Evolutionary conservation across 139 green algal genomes (phyloP).

Genomic region (Haematococcus sp.): DNA sequence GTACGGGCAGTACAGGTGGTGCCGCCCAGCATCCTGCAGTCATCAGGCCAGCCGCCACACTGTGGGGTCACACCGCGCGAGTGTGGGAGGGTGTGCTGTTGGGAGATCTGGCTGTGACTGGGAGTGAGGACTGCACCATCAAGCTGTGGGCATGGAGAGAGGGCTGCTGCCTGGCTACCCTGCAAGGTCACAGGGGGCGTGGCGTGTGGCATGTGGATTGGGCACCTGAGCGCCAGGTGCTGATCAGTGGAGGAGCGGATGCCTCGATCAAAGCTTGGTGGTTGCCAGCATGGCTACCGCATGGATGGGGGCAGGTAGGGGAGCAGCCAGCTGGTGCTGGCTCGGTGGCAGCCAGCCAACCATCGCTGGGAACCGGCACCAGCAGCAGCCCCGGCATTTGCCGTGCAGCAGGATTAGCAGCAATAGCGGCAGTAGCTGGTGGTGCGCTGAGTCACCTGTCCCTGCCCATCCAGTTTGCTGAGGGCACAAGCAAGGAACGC

Average conservation of each 20-base stretch:
- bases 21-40: neutral
- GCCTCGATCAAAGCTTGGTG: slow-evolving; percentile 10
- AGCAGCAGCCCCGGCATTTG: too few species aligned
- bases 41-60: neutral
- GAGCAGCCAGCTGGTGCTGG: neutral
- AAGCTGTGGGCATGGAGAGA: slow-evolving; percentile 17
- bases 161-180: slow-evolving; percentile 7
- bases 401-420: too few species aligned
- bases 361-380: too few species aligned
- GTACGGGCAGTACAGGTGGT: too few species aligned
- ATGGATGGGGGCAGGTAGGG: neutral
- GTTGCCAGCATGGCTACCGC: slow-evolving; percentile 9
- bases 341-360: too few species aligned
- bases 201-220: slow-evolving; percentile 17
- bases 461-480: neutral
- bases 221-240: neutral
- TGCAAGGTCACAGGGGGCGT: slow-evolving; percentile 26
- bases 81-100: slow-evolving; percentile 25
- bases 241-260: slow-evolving; percentile 23
- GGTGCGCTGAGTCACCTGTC: neutral
- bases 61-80: slow-evolving; percentile 20
- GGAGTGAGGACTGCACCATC: slow-evolving; percentile 27
- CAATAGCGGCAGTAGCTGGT: too few species aligned
- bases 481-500: neutral
- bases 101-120: slow-evolving; percentile 15